These are phyloP conservation scores for Phytophthora ramorum DNA, from an alignment of 352 stramenopile genomes.

Conservation along the genomic window DNA sequence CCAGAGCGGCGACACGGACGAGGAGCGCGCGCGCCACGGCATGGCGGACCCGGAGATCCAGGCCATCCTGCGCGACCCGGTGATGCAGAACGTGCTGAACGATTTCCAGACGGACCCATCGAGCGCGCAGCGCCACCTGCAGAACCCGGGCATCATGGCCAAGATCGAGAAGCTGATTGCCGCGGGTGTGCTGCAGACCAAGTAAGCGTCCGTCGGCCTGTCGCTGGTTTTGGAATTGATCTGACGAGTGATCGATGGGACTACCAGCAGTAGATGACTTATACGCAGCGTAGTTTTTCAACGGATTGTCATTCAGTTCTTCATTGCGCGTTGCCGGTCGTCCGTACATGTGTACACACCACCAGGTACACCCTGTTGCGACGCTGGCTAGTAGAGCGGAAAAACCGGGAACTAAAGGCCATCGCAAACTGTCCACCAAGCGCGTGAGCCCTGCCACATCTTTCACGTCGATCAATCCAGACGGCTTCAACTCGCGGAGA, in stretches of 20 bases:
- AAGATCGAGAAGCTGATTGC: constrained; percentile 99
- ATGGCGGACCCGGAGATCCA: constrained; percentile 99
- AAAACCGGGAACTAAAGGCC: too few species aligned
- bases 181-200: constrained; percentile 96
- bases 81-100: constrained; percentile 98
- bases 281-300: constrained; percentile 22
- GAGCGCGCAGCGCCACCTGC: constrained; percentile 93
- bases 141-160: constrained; percentile 93
- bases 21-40: constrained; percentile 96
- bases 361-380: too few species aligned
- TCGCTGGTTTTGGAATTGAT: constrained; percentile 1
- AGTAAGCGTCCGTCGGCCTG: constrained; percentile 54
- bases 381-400: too few species aligned
- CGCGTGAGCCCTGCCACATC: too few species aligned
- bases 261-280: constrained; percentile 3
- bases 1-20: constrained; percentile 95
- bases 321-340: too few species aligned
- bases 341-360: too few species aligned
- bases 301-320: constrained; percentile 6
- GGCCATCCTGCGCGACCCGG: constrained; percentile 96
- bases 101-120: constrained; percentile 97
- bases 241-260: background rate
- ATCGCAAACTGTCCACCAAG: too few species aligned
- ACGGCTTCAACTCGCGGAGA: too few species aligned
- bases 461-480: too few species aligned